Conservation (phyloP, 2,329 filamentous ascomycete species). For the Ascochyta lentis region DNA sequence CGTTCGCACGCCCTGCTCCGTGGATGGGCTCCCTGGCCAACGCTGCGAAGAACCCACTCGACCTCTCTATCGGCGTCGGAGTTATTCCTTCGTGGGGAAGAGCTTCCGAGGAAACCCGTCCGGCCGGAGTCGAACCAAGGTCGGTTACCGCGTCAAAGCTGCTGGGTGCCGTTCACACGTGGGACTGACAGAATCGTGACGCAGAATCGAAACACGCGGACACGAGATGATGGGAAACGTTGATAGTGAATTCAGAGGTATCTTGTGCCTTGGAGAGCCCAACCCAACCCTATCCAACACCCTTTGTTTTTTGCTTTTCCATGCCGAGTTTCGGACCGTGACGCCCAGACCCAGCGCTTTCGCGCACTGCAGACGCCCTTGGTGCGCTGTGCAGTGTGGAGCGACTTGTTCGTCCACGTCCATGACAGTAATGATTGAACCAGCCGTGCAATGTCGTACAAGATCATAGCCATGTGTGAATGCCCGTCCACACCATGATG, state of each 20-base stretch:
- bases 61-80: conserved; percentile 20
- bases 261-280: conserved; percentile 3
- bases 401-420: conserved; percentile 3
- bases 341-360: neutral
- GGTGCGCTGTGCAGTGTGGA: conserved; percentile 2
- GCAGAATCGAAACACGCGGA: neutral
- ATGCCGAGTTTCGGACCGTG: neutral
- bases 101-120: conserved; percentile 5
- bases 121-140: neutral
- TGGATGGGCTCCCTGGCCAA: neutral
- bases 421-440: conserved; percentile 15
- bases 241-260: conserved; percentile 14
- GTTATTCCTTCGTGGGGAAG: conserved; percentile 22
- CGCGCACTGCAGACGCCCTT: neutral
- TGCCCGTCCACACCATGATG: conserved; percentile 21
- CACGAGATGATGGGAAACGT: conserved; percentile 29
- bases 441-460: conserved; percentile 34
- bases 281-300: conserved; percentile 3
- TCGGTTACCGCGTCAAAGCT: conserved; percentile 9
- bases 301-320: conserved; percentile 6
- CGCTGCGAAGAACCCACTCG: conserved; percentile 3
- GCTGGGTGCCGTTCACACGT: conserved; percentile 3
- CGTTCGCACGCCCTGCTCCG: neutral
- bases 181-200: conserved; percentile 6
- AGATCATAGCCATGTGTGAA: conserved; percentile 24